phyloP scores from a whole-genome alignment of 169 alveolate species.

The Plasmodium gallinaceum region DNA sequence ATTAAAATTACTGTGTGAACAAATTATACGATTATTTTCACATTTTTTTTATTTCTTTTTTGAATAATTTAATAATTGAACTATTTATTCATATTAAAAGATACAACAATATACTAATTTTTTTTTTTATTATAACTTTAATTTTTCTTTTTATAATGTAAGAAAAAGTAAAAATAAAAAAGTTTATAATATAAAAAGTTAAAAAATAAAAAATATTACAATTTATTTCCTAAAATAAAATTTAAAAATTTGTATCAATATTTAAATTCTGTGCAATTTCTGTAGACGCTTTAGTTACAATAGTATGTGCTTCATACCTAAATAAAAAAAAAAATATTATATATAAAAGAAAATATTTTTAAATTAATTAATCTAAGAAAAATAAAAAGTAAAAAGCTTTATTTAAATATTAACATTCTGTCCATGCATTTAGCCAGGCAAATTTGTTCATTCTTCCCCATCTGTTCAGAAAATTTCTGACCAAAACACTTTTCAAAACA shows the following conservation, averaged over 20 bases:
- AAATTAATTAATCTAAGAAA: neutral
- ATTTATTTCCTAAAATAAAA: conserved; percentile 19
- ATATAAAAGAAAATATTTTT: neutral
- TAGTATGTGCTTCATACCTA: conserved; percentile 92
- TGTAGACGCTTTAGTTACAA: conserved; percentile 88
- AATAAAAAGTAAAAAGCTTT: neutral
- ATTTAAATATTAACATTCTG: conserved; percentile 84
- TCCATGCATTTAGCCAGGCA: conserved; percentile 93
- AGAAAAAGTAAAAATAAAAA: conserved; percentile 7
- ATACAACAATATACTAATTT: neutral
- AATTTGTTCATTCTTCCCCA: conserved; percentile 87
- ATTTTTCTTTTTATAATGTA: neutral
- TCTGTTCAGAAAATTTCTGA: conserved; percentile 84
- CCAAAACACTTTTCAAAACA: conserved; percentile 91
- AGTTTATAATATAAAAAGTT: neutral
- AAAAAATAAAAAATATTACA: conserved; percentile 1
- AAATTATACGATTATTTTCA: no score
- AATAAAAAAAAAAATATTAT: neutral
- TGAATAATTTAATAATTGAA: no score
- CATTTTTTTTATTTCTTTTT: no score
- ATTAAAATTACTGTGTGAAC: no score
- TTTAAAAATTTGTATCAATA: conserved; percentile 40
- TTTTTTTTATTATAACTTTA: neutral
- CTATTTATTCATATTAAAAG: neutral
- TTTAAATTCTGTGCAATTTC: conserved; percentile 86